Base-by-base conservation (phyloP, 2,329 filamentous ascomycete genomes). In the Bipolaris bicolor region DNA sequence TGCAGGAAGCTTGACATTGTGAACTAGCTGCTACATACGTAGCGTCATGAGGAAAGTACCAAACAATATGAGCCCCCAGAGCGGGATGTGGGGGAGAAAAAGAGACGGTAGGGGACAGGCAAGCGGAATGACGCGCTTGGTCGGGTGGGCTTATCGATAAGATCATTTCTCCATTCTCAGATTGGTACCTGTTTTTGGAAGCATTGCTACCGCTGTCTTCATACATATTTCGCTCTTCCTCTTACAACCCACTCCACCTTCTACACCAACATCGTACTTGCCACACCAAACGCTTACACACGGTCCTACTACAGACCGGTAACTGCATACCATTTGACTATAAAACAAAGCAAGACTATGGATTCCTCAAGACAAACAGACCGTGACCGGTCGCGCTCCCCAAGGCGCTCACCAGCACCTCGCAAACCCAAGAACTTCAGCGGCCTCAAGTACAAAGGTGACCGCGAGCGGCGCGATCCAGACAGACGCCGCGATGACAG, bases 391-490 rank as follows among this genome's bases (percentile, higher is more conserved):
- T 71, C 72, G 1, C 72, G 68, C 55, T 71, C 70, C 0, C 71
- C 69, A 1, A 63, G 71, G 52, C 66, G 67, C 44, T 57, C 55
- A 3, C 55, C 50, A 5, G 44, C 18, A 1, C 45, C 50, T n/a
- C 49, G 55, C 61, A 69, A 63, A 53, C 64, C 68, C 31, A 75
- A 73, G 75, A 79, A 71, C 62, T 78, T 77, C 55, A 81, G 83
- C 4, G 84, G 84, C 9, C 85, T 88, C 64, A 82, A 81, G 63
- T 87, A 83, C 80, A 88, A 88, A 65, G 83, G 74, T 55, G 61
- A 60, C 18, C 36, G 54, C 5, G 57, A 60, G 7, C 49, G 54
- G 10, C 52, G 60, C 33, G 57, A 56, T 9, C 44, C 54, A 31
- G 54, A 58, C 20, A 22, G 58, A 36, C 37, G 58, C 37, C 55